Conservation (phyloP, 1,139 yeast genomes). For the Nakaseomyces delphensis region DNA sequence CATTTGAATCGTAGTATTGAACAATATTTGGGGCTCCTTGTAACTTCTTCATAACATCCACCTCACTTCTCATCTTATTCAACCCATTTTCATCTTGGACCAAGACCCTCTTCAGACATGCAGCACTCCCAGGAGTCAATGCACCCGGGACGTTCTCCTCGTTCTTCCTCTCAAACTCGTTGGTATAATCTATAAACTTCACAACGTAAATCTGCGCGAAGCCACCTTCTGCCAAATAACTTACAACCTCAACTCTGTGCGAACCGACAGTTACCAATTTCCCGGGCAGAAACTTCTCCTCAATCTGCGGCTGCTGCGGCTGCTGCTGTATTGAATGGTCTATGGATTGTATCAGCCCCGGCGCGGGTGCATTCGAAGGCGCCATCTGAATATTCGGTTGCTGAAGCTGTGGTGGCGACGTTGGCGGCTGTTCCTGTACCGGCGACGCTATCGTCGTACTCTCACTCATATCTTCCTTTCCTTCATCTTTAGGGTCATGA, state of each 20-base stretch:
- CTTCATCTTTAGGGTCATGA: neutral
- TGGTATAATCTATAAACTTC: constrained; percentile 25
- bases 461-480: neutral
- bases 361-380: neutral
- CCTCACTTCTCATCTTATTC: constrained; percentile 63
- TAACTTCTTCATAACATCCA: constrained; percentile 77
- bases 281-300: constrained; percentile 36
- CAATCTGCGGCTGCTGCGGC: constrained; percentile 4
- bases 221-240: constrained; percentile 63
- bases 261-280: constrained; percentile 56
- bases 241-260: constrained; percentile 47
- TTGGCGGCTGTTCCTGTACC: neutral
- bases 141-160: neutral
- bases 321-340: neutral
- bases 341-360: neutral
- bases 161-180: constrained; percentile 19
- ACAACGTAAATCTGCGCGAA: constrained; percentile 74
- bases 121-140: constrained; percentile 24
- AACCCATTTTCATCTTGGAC: constrained; percentile 67
- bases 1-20: constrained; percentile 88
- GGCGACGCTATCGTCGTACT: constrained; percentile 1
- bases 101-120: constrained; percentile 66
- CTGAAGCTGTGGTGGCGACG: neutral
- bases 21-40: constrained; percentile 74
- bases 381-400: neutral